Percentiles rank a stretch among this genome's conserved stretches.
Conservation (phyloP, 225 moss, liverwort and hornwort species). For the Anthoceros angustus region DNA sequence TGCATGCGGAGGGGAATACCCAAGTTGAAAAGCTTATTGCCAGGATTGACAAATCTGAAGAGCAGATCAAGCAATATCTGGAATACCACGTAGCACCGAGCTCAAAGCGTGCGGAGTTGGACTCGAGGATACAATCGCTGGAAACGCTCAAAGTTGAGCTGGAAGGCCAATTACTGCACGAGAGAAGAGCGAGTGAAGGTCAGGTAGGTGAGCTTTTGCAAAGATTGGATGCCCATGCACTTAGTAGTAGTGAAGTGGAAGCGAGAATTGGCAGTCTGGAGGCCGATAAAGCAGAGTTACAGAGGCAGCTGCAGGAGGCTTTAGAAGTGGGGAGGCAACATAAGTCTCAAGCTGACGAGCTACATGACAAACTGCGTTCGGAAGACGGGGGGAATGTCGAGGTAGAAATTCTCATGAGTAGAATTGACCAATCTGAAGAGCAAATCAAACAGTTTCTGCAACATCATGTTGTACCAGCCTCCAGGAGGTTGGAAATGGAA, state of each 20-base stretch:
- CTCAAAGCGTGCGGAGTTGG: too few relatives aligned
- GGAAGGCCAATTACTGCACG: too few relatives aligned
- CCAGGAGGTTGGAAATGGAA: neutral
- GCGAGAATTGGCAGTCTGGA: neutral
- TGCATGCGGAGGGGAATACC: too few relatives aligned
- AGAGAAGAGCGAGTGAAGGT: too few relatives aligned
- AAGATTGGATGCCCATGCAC: neutral
- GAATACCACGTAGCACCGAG: too few relatives aligned
- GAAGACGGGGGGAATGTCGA: neutral
- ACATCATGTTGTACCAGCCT: neutral
- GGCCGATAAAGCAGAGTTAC: neutral
- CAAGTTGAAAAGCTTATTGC: too few relatives aligned
- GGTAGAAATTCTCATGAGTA: neutral
- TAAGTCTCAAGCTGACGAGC: neutral
- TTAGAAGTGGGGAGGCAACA: neutral
- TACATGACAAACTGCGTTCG: neutral
- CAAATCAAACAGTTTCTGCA: neutral
- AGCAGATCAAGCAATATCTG: too few relatives aligned
- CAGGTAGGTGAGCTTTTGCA: too few relatives aligned
- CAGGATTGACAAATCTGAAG: too few relatives aligned
- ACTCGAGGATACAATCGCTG: too few relatives aligned
- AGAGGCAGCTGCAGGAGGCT: neutral
- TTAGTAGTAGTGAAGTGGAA: neutral
- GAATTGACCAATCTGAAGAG: conserved; percentile 1
- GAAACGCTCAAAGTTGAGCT: too few relatives aligned